Conservation (phyloP, 108 stramenopile genomes). For the Cyclotella distinguenda region DNA sequence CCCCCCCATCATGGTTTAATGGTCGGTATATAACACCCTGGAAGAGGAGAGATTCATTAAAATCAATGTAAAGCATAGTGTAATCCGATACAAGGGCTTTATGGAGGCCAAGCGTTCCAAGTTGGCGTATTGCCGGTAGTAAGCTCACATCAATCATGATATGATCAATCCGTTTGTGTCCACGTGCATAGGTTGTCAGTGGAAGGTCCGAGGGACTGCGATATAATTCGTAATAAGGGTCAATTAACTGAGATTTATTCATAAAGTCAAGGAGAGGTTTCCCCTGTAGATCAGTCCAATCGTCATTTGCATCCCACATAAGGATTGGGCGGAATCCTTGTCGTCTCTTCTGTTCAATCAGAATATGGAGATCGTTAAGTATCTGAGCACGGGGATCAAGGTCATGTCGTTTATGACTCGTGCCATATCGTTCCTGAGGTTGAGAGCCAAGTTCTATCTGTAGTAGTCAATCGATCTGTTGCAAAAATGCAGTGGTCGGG, state of each 20-base stretch:
- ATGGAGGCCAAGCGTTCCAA: conserved; percentile 10
- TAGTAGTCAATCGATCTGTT: background rate
- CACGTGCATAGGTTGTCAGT: background rate
- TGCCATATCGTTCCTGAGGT: background rate
- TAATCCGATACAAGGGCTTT: background rate
- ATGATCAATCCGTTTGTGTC: background rate
- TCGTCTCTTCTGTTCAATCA: background rate
- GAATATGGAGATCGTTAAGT: background rate
- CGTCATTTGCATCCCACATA: conserved; percentile 4
- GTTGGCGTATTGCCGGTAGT: background rate
- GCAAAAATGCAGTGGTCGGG: background rate
- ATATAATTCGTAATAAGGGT: background rate
- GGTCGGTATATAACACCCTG: conserved; percentile 2
- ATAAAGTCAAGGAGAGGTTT: background rate
- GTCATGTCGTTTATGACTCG: background rate
- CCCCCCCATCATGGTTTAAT: background rate
- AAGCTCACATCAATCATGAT: background rate
- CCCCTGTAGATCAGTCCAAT: background rate
- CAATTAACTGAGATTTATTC: background rate
- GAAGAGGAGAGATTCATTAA: background rate
- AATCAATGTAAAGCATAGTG: background rate
- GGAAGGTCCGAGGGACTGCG: background rate
- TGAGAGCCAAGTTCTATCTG: background rate
- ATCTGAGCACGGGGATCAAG: background rate
- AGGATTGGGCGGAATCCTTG: background rate